Percentiles rank a stretch among this genome's conserved stretches.
Evolutionary conservation across 2,329 filamentous ascomycete species (phyloP).

Genomic region (Leptographium radiaticola): DNA sequence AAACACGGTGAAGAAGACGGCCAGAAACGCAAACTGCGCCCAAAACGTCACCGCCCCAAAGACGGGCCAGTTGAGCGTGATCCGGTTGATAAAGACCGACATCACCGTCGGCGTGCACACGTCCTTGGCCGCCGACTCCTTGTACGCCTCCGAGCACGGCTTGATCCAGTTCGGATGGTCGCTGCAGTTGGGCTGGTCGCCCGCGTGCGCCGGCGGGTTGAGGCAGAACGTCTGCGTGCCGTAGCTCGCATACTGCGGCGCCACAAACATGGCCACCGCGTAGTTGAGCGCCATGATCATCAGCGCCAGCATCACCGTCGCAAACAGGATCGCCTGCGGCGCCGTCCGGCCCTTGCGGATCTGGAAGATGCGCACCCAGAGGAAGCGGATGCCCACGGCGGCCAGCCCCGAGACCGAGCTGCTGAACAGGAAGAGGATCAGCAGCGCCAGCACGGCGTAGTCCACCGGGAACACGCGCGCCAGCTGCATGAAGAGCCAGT

Average conservation of each 20-base stretch:
- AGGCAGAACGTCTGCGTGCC: slow-evolving; percentile 92
- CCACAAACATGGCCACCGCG: slow-evolving; percentile 81
- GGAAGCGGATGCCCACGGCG: slow-evolving; percentile 80
- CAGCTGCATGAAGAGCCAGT: slow-evolving; percentile 73
- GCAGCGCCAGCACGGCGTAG: slow-evolving; percentile 73
- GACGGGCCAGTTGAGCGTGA: slow-evolving; percentile 89
- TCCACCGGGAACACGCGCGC: slow-evolving; percentile 82
- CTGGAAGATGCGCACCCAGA: slow-evolving; percentile 89
- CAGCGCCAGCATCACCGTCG: slow-evolving; percentile 80
- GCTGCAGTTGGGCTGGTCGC: slow-evolving; percentile 62
- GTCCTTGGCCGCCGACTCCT: slow-evolving; percentile 56
- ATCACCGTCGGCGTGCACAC: slow-evolving; percentile 87
- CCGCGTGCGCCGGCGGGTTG: slow-evolving; percentile 46
- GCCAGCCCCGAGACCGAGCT: slow-evolving; percentile 80
- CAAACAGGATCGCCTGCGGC: slow-evolving; percentile 81
- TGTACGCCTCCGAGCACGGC: slow-evolving; percentile 66
- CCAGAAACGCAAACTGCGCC: slow-evolving; percentile 88
- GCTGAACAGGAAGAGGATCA: slow-evolving; percentile 79
- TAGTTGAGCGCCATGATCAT: slow-evolving; percentile 91
- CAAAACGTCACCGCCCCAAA: slow-evolving; percentile 91
- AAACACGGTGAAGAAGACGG: slow-evolving; percentile 70
- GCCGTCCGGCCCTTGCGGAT: slow-evolving; percentile 81
- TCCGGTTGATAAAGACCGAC: slow-evolving; percentile 83
- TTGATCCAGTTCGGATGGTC: slow-evolving; percentile 58
- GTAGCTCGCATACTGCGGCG: slow-evolving; percentile 87